phyloP scores from a whole-genome alignment of 257 asterid species.

The Solanum habrochaites region DNA sequence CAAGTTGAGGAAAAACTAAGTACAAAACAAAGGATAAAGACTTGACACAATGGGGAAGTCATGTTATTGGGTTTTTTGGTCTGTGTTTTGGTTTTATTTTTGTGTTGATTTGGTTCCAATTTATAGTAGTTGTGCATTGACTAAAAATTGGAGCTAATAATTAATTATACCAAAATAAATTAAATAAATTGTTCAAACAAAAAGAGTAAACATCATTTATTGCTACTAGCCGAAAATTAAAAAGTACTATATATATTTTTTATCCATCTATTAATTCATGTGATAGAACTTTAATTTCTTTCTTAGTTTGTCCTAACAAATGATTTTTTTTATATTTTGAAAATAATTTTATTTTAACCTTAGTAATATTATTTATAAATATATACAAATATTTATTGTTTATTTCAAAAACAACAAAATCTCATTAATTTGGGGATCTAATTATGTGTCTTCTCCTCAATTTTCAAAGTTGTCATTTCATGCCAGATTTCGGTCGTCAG shows the following conservation, averaged over 20 bases:
- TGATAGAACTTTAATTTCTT: too few species aligned
- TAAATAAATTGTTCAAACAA: not conserved
- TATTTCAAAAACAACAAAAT: too few species aligned
- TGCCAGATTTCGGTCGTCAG: rapidly evolving
- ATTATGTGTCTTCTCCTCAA: not conserved
- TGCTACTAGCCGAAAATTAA: not conserved
- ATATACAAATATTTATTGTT: not conserved
- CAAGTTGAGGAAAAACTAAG: too few species aligned
- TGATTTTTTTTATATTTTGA: not conserved
- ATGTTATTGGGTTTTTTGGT: too few species aligned
- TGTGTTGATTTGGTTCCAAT: not conserved
- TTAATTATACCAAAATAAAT: too few species aligned
- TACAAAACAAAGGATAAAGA: too few species aligned
- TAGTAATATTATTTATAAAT: too few species aligned
- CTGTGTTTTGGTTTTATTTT: not conserved
- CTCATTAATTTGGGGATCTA: rapidly evolving
- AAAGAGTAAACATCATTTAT: not conserved
- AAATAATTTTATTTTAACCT: not conserved
- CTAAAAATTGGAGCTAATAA: not conserved
- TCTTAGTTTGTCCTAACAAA: not conserved
- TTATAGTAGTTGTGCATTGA: not conserved
- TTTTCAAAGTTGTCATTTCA: not conserved
- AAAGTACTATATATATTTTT: too few species aligned
- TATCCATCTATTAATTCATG: too few species aligned
- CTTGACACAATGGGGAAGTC: too few species aligned